Percentiles rank a stretch among this genome's conserved stretches.
phyloP scores from a whole-genome alignment of 75 land plant genomes.

The Selaginella tamariscina region DNA sequence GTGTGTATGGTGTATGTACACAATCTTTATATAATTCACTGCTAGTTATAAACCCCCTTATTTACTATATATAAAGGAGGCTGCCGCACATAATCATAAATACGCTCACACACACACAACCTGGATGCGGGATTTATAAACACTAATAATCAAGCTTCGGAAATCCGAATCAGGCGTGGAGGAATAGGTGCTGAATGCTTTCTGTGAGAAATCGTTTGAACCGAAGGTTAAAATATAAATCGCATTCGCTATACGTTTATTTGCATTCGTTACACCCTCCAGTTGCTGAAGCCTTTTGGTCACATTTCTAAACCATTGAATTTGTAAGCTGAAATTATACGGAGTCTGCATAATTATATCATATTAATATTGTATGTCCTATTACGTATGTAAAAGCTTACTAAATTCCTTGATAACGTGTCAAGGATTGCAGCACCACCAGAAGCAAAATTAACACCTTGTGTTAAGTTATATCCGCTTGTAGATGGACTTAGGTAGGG shows the following conservation, averaged over 20 bases:
- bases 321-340: not conserved
- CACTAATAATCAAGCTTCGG: not conserved
- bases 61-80: no score
- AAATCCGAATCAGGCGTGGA: not conserved
- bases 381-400: no score
- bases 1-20: no score
- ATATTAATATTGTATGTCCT: no score
- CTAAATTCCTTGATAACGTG: not conserved
- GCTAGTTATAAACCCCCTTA: no score
- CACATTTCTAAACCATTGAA: not conserved
- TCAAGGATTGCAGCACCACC: not conserved
- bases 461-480: not conserved
- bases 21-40: no score
- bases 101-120: no score
- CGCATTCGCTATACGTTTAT: not conserved
- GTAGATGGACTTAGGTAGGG: not conserved
- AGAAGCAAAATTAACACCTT: not conserved
- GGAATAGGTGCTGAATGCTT: not conserved
- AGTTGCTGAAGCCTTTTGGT: not conserved
- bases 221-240: not conserved
- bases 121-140: no score
- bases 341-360: no score
- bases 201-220: not conserved
- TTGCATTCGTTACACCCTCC: not conserved
- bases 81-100: no score